A percentile compares a stretch with the other conserved stretches of the same genome.
Evolutionary conservation across 164 flowering plant genomes (phyloP).

Genomic region (Tetracentron sinense): DNA sequence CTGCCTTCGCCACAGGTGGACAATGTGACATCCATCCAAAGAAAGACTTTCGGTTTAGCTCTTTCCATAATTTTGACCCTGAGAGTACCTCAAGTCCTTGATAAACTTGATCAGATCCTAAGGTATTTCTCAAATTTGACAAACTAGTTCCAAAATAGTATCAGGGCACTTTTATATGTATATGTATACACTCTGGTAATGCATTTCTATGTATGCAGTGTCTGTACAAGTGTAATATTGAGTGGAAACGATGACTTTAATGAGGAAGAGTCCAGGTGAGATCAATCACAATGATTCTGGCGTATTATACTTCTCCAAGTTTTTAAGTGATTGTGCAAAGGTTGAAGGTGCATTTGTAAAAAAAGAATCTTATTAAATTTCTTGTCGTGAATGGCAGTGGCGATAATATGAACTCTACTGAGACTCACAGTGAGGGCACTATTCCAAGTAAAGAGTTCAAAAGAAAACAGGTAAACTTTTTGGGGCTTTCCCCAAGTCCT

Average conservation of each 20-base stretch:
- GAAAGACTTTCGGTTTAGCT: conserved; percentile 70
- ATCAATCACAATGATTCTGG: background rate
- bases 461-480: conserved; percentile 64
- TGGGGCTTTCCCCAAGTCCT: background rate
- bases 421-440: conserved; percentile 30
- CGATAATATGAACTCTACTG: conserved; percentile 45
- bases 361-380: no score
- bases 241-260: conserved; percentile 54
- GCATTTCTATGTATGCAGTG: conserved; percentile 37
- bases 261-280: conserved; percentile 85
- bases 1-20: conserved; percentile 50
- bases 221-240: conserved; percentile 79
- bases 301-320: no score
- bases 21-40: conserved; percentile 59
- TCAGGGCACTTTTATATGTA: background rate
- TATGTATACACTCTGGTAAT: conserved; percentile 1
- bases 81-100: conserved; percentile 85
- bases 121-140: conserved; percentile 39
- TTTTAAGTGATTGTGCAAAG: no score
- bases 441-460: conserved; percentile 64
- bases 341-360: no score
- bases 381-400: conserved; percentile 38
- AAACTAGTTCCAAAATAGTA: background rate
- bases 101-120: conserved; percentile 85
- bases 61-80: conserved; percentile 78